These are phyloP conservation scores for Stentor coeruleus DNA, from an alignment of 73 alveolate genomes.

Conservation along the genomic window DNA sequence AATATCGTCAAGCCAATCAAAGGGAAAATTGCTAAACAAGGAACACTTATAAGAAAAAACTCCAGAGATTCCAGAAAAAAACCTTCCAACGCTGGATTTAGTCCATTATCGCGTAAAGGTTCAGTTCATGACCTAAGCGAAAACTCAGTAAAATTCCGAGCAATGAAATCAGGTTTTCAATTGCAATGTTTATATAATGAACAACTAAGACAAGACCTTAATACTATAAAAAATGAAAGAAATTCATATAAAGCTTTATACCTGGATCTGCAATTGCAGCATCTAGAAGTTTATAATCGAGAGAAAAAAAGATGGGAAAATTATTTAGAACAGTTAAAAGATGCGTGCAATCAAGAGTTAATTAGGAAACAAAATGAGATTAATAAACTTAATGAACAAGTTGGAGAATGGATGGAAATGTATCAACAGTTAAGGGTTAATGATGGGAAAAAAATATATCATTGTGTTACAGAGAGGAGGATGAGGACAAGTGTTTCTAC, in stretches of 20 bases:
- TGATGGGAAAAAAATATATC: no score
- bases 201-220: neutral
- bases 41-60: neutral
- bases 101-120: neutral
- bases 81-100: neutral
- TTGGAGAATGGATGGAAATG: neutral
- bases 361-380: neutral
- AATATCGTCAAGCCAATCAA: neutral
- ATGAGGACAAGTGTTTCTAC: no score
- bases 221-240: neutral
- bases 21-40: neutral
- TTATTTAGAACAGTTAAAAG: neutral
- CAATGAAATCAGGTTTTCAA: neutral
- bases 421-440: no score
- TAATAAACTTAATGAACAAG: neutral
- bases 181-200: neutral
- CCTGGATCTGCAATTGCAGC: neutral
- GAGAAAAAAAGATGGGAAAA: neutral
- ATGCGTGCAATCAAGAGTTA: neutral
- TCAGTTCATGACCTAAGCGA: neutral
- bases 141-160: neutral
- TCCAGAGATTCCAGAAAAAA: neutral
- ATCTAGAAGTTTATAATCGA: neutral
- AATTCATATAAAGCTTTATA: neutral
- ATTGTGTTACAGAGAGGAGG: no score